A percentile compares a stretch with the other conserved stretches of the same genome.
These are phyloP conservation scores for Kwoniella dejecticola DNA, from an alignment of 768 basidiomycete species.

Conservation along the genomic window DNA sequence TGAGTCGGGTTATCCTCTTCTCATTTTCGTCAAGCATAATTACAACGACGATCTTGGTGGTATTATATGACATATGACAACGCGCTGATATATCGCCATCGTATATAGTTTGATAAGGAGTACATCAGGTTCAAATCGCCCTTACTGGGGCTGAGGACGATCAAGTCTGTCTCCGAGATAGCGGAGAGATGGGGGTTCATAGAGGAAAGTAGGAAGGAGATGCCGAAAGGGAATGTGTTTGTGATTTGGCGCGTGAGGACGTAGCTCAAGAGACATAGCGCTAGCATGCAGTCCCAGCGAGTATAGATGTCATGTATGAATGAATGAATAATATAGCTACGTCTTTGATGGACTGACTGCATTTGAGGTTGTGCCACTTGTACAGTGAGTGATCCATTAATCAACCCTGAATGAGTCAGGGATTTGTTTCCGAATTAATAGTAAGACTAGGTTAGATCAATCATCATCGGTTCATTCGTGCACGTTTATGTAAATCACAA, in stretches of 20 bases:
- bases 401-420: too few species aligned
- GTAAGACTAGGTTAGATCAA: not conserved
- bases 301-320: too few species aligned
- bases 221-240: conserved; percentile 42
- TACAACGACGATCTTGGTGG: not conserved
- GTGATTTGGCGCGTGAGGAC: conserved; percentile 34
- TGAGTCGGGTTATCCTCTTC: conserved; percentile 15
- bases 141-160: conserved; percentile 28
- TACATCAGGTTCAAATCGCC: conserved; percentile 28
- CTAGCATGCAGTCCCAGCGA: too few species aligned
- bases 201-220: conserved; percentile 27
- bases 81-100: not conserved
- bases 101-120: conserved; percentile 32
- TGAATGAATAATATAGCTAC: too few species aligned
- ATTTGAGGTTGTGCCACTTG: too few species aligned
- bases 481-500: too few species aligned
- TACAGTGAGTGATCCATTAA: too few species aligned
- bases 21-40: not conserved
- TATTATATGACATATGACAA: not conserved
- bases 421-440: too few species aligned
- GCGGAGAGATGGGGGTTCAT: conserved; percentile 36
- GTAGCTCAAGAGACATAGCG: not conserved
- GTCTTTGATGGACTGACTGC: too few species aligned
- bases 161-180: conserved; percentile 24
- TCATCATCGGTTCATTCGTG: not conserved